Percentiles rank a stretch among this genome's conserved stretches.
phyloP scores from a whole-genome alignment of 768 basidiomycete species.

The Termitomyces sp. region DNA sequence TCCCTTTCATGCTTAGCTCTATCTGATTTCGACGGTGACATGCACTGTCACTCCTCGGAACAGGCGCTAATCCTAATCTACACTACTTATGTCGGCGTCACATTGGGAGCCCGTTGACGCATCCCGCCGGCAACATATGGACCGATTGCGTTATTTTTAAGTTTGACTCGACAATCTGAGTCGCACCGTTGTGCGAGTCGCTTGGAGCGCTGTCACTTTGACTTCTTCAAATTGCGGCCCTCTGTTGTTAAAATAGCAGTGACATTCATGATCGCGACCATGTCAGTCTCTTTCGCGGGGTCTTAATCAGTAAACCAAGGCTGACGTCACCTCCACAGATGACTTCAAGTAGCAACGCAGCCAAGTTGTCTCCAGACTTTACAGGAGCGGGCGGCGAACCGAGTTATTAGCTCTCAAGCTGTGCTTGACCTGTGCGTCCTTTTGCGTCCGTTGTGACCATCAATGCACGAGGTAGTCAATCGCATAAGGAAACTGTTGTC shows the following conservation, averaged over 20 bases:
- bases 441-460: not conserved
- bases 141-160: constrained; percentile 2
- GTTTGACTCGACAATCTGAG: not conserved
- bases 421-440: not conserved
- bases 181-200: not conserved
- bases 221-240: not conserved
- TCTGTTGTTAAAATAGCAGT: not conserved
- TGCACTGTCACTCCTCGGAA: not conserved
- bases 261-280: not conserved
- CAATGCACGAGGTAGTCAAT: not conserved
- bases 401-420: not conserved
- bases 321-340: not conserved
- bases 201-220: not conserved
- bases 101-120: constrained; percentile 6
- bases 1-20: not conserved
- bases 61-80: constrained; percentile 7
- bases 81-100: constrained; percentile 3
- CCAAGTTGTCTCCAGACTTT: not conserved
- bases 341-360: too few relatives aligned
- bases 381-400: not conserved
- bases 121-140: constrained; percentile 1
- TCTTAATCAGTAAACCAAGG: not conserved
- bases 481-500: not conserved
- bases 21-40: constrained; percentile 4
- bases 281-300: not conserved